A percentile compares a stretch with the other conserved stretches of the same genome.
Evolutionary conservation across 2,329 filamentous ascomycete species (phyloP).

Genomic region (Penicillium italicum): DNA sequence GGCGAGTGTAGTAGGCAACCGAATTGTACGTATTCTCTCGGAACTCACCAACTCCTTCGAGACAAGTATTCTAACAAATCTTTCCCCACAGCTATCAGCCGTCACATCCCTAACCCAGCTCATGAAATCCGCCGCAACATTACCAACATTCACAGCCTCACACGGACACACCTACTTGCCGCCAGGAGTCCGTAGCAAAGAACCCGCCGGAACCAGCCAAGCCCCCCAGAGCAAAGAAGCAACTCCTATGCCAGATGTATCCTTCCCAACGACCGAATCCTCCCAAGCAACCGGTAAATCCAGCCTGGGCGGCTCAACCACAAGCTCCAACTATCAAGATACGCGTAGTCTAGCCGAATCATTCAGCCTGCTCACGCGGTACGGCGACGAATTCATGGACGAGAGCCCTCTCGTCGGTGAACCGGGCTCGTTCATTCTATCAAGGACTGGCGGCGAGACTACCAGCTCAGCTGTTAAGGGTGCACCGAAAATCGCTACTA

Average conservation of each 20-base stretch:
- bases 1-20: conserved; percentile 54
- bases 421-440: conserved; percentile 60
- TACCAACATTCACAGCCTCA: conserved; percentile 57
- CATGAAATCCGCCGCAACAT: conserved; percentile 50
- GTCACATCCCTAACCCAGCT: conserved; percentile 55
- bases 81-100: conserved; percentile 48
- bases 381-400: conserved; percentile 61
- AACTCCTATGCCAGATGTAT: conserved; percentile 43
- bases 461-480: conserved; percentile 23
- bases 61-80: conserved; percentile 3
- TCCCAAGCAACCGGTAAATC: conserved; percentile 24
- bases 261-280: conserved; percentile 18
- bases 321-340: conserved; percentile 32
- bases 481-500: conserved; percentile 10
- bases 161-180: conserved; percentile 59
- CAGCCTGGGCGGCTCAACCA: conserved; percentile 23
- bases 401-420: conserved; percentile 61
- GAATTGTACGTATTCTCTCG: conserved; percentile 44
- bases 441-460: conserved; percentile 36
- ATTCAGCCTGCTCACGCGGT: conserved; percentile 50
- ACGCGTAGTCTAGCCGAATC: conserved; percentile 46
- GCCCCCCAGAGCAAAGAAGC: conserved; percentile 48
- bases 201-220: conserved; percentile 27
- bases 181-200: conserved; percentile 43
- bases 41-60: background rate